These are phyloP conservation scores for Lachnellula cervina DNA, from an alignment of 2,329 filamentous ascomycete species.

Conservation along the genomic window DNA sequence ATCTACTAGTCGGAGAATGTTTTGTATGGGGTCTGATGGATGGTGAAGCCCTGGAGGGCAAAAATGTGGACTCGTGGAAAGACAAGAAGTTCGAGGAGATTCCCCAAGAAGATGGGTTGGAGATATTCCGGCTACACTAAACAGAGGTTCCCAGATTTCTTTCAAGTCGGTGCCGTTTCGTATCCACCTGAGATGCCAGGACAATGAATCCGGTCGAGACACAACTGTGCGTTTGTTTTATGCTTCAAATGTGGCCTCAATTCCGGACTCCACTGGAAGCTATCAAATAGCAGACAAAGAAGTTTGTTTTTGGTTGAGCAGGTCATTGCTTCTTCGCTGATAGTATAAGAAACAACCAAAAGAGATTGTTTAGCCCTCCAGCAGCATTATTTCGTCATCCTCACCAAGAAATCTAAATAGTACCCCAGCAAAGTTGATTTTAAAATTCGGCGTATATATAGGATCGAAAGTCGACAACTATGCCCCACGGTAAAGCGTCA, in stretches of 20 bases:
- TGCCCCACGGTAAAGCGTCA: background rate
- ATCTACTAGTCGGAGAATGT: background rate
- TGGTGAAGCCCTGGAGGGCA: background rate
- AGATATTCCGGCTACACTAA: background rate
- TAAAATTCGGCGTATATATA: background rate
- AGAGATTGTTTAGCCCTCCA: background rate
- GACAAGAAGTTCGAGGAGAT: background rate
- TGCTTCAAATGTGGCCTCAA: background rate
- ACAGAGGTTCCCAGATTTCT: background rate
- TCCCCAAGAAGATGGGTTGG: background rate
- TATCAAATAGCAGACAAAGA: background rate
- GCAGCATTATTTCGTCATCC: background rate
- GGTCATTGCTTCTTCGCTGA: background rate
- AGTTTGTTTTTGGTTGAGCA: background rate
- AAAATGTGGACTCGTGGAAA: background rate
- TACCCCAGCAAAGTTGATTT: background rate
- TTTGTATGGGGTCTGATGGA: slow-evolving; percentile 1
- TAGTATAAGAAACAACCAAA: background rate
- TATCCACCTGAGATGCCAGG: background rate
- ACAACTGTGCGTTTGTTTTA: background rate
- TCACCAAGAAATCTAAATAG: background rate
- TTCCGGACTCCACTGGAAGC: background rate
- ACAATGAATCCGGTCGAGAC: background rate
- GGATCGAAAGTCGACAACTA: background rate
- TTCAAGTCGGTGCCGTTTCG: background rate